phyloP scores from a whole-genome alignment of 495 filamentous ascomycete species.

The Penicillium nucicola region DNA sequence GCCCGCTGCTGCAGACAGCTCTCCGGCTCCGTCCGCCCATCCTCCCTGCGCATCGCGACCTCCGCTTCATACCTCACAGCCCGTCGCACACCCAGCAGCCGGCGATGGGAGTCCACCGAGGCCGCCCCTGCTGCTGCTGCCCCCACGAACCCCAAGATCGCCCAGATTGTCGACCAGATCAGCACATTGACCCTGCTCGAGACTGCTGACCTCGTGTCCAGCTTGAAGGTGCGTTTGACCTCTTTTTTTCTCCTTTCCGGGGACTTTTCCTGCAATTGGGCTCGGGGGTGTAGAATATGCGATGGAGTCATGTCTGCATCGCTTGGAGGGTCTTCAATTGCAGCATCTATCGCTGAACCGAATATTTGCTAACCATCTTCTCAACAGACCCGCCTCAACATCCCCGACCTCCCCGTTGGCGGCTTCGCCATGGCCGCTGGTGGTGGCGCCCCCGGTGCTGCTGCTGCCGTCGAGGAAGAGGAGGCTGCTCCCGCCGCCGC shows the following conservation, averaged over 20 bases:
- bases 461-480: slow-evolving; percentile 77
- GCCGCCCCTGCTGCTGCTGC: slow-evolving; percentile 58
- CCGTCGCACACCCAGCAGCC: slow-evolving; percentile 38
- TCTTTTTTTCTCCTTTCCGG: no score
- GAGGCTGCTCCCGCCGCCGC: slow-evolving; percentile 74
- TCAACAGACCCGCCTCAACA: slow-evolving; percentile 83
- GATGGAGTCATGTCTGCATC: background rate
- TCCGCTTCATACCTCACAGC: slow-evolving; percentile 39
- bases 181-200: slow-evolving; percentile 95
- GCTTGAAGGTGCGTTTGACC: slow-evolving; percentile 68
- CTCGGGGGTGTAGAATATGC: slow-evolving; percentile 1
- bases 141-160: slow-evolving; percentile 77
- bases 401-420: slow-evolving; percentile 93
- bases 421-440: slow-evolving; percentile 70
- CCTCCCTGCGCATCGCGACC: slow-evolving; percentile 44
- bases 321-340: background rate
- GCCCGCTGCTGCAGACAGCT: slow-evolving; percentile 47
- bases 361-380: slow-evolving; percentile 7
- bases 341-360: background rate
- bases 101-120: slow-evolving; percentile 48
- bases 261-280: no score
- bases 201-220: slow-evolving; percentile 91
- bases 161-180: slow-evolving; percentile 93
- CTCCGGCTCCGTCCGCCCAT: slow-evolving; percentile 42
- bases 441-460: slow-evolving; percentile 53